A percentile compares a stretch with the other conserved stretches of the same genome.
Evolutionary conservation across 2,329 filamentous ascomycete genomes (phyloP).

Genomic region (Nigrospora oryzae): DNA sequence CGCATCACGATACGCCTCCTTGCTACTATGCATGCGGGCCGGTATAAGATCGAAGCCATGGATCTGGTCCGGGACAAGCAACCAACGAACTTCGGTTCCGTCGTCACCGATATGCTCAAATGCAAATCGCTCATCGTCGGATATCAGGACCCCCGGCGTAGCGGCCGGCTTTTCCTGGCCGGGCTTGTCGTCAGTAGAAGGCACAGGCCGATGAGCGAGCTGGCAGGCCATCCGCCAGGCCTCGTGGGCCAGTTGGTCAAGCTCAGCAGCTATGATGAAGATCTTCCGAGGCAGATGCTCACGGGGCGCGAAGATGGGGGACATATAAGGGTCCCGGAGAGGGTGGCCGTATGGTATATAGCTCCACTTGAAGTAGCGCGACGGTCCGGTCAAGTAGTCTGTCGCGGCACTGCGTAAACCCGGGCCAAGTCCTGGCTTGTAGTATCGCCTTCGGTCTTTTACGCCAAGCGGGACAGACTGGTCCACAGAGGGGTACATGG

Average conservation of each 20-base stretch:
- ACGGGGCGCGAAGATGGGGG: slow-evolving; percentile 22
- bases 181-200: slow-evolving; percentile 15
- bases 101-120: slow-evolving; percentile 20
- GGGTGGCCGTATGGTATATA: slow-evolving; percentile 27
- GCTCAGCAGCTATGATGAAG: slow-evolving; percentile 33
- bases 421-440: slow-evolving; percentile 20
- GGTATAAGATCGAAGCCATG: slow-evolving; percentile 30
- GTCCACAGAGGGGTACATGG: slow-evolving; percentile 32
- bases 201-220: slow-evolving; percentile 21
- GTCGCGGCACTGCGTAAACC: slow-evolving; percentile 13
- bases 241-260: slow-evolving; percentile 36
- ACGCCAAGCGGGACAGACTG: slow-evolving; percentile 20
- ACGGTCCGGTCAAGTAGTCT: slow-evolving; percentile 18
- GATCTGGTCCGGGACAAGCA: slow-evolving; percentile 31
- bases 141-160: slow-evolving; percentile 10
- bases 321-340: slow-evolving; percentile 29
- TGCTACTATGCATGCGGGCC: slow-evolving; percentile 14
- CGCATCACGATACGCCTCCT: slow-evolving; percentile 20
- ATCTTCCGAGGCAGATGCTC: slow-evolving; percentile 29
- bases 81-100: slow-evolving; percentile 25
- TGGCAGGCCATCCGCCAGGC: slow-evolving; percentile 26
- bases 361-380: slow-evolving; percentile 28
- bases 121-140: slow-evolving; percentile 25
- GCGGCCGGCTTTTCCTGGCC: slow-evolving; percentile 14
- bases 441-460: slow-evolving; percentile 23